Evolutionary conservation across 768 basidiomycete genomes (phyloP).

Genomic region (Podaxis carcinomalis): DNA sequence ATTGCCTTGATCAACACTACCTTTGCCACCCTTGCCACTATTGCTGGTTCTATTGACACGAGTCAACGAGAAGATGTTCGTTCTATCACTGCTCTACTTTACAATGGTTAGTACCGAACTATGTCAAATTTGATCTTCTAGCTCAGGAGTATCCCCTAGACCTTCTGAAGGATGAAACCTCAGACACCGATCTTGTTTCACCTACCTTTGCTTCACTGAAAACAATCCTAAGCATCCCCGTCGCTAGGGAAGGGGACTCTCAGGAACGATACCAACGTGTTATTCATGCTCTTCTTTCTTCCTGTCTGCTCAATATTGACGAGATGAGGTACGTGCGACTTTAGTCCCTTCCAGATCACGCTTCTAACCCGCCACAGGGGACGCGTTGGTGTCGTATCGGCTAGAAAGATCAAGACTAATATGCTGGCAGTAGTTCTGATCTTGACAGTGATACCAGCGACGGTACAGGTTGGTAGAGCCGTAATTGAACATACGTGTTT

Average conservation of each 20-base stretch:
- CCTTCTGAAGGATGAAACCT: constrained; percentile 80
- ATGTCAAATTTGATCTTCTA: neutral
- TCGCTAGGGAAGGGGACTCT: constrained; percentile 33
- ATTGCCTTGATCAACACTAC: constrained; percentile 60
- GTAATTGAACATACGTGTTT: constrained; percentile 84
- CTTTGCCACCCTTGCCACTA: constrained; percentile 55
- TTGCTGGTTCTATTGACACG: constrained; percentile 54
- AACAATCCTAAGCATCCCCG: constrained; percentile 55
- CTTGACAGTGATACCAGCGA: constrained; percentile 70
- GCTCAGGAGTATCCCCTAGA: constrained; percentile 34
- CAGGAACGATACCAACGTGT: constrained; percentile 53
- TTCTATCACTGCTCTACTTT: constrained; percentile 74
- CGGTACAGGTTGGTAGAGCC: constrained; percentile 62
- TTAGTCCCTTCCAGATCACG: constrained; percentile 1
- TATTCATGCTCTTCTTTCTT: constrained; percentile 79
- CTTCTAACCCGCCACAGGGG: constrained; percentile 45
- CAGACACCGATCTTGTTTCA: constrained; percentile 73
- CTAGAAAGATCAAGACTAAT: constrained; percentile 87
- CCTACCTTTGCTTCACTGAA: constrained; percentile 82
- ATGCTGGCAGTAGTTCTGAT: constrained; percentile 82
- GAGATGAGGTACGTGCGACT: constrained; percentile 71
- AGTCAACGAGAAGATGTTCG: constrained; percentile 70
- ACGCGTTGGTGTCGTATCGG: constrained; percentile 69
- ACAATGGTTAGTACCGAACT: constrained; percentile 50
- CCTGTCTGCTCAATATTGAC: constrained; percentile 82